Conservation (phyloP, 306 rosid genomes). For the Gynostemma pentaphyllum region DNA sequence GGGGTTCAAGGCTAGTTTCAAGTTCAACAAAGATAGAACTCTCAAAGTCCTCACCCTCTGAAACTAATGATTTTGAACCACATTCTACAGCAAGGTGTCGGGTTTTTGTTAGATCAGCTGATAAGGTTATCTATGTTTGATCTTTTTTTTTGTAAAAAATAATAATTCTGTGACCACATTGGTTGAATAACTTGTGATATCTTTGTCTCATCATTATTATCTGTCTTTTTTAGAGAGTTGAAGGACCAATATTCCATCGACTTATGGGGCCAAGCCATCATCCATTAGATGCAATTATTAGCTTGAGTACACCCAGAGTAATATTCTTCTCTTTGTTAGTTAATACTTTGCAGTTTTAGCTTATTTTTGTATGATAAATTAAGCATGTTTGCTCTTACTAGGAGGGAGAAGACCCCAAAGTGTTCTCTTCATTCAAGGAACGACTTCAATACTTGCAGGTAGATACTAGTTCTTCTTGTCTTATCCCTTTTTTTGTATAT, state of each 20-base stretch:
- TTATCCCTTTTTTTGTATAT: neutral
- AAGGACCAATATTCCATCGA: conserved; percentile 58
- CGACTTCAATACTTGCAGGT: conserved; percentile 75
- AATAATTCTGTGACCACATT: neutral
- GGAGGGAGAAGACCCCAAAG: conserved; percentile 53
- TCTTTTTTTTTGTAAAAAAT: neutral
- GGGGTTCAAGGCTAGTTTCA: conserved; percentile 75
- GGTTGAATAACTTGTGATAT: neutral
- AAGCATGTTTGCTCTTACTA: conserved; percentile 21
- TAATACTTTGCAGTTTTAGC: neutral
- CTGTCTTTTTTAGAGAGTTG: conserved; percentile 31
- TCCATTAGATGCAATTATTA: conserved; percentile 44
- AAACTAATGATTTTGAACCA: conserved; percentile 45
- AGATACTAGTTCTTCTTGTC: conserved; percentile 13
- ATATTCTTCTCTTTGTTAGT: conserved; percentile 17
- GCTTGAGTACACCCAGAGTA: conserved; percentile 44
- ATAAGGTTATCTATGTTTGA: conserved; percentile 35
- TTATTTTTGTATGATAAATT: neutral
- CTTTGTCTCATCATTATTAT: conserved; percentile 1
- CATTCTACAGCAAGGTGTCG: conserved; percentile 75
- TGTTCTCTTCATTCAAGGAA: conserved; percentile 71
- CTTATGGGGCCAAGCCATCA: conserved; percentile 62
- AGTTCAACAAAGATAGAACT: conserved; percentile 45
- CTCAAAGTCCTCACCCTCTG: conserved; percentile 42
- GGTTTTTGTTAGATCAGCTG: conserved; percentile 35